phyloP scores from a whole-genome alignment of 495 filamentous ascomycete genomes.

The Aspergillus bridgeri region DNA sequence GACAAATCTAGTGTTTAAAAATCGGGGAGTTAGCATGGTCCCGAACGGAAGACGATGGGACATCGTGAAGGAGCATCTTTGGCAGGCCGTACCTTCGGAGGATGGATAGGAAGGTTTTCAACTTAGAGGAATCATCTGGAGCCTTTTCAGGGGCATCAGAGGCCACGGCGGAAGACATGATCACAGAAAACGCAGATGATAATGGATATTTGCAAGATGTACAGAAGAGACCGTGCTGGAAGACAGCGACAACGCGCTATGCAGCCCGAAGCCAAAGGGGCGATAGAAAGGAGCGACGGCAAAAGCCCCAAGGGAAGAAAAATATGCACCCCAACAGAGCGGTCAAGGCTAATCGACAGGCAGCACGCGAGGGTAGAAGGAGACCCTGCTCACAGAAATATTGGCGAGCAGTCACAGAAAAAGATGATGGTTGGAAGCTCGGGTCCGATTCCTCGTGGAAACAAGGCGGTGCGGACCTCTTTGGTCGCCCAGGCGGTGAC shows the following conservation, averaged over 20 bases:
- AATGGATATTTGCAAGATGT: not conserved
- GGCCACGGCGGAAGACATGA: constrained; percentile 30
- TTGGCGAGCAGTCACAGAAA: not conserved
- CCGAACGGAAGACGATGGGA: not conserved
- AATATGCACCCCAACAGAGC: not conserved
- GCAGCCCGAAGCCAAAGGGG: not conserved
- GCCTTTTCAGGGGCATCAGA: constrained; percentile 54
- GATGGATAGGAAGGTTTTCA: constrained; percentile 79
- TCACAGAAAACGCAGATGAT: constrained; percentile 1
- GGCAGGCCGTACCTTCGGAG: constrained; percentile 63
- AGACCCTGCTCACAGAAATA: too few species aligned
- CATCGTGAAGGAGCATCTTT: not conserved
- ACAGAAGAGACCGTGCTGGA: not conserved
- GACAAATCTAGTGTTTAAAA: constrained; percentile 62
- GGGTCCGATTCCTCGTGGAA: constrained; percentile 1
- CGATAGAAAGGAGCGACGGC: constrained; percentile 2
- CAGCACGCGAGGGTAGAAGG: constrained; percentile 1
- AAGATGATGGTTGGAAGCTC: not conserved
- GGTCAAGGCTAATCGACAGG: not conserved
- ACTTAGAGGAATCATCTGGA: constrained; percentile 76
- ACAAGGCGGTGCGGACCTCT: constrained; percentile 13
- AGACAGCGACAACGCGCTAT: not conserved
- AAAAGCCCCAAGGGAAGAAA: not conserved
- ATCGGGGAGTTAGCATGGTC: constrained; percentile 21
- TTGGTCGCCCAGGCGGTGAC: constrained; percentile 32